phyloP scores from a whole-genome alignment of 2,329 filamentous ascomycete species.

The Exserohilum turcica region DNA sequence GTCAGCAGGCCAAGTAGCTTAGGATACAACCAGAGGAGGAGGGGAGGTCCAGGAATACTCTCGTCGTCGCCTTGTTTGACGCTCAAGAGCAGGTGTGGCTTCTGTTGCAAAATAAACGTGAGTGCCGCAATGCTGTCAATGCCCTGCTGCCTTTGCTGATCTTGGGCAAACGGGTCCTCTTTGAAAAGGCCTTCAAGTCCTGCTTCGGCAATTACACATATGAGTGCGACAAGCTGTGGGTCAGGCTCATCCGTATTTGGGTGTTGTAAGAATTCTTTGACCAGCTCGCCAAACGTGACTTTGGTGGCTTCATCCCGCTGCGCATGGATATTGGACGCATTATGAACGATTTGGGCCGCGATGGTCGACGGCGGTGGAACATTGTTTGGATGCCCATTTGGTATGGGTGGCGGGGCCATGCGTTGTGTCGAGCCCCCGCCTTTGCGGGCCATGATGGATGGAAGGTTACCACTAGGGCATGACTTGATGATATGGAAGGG shows the following conservation, averaged over 20 bases:
- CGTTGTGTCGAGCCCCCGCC: constrained; percentile 41
- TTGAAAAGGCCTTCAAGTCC: constrained; percentile 72
- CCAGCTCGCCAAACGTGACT: constrained; percentile 75
- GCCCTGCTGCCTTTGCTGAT: constrained; percentile 63
- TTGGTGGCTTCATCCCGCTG: constrained; percentile 68
- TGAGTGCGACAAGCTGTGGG: constrained; percentile 78
- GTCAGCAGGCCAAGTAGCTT: constrained; percentile 57
- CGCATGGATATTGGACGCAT: constrained; percentile 69
- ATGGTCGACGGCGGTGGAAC: constrained; percentile 72
- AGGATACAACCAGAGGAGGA: constrained; percentile 61
- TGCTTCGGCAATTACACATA: constrained; percentile 81
- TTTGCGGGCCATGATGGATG: constrained; percentile 50
- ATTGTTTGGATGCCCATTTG: constrained; percentile 28
- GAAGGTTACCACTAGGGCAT: constrained; percentile 33
- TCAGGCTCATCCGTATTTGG: constrained; percentile 64
- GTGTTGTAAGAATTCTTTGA: constrained; percentile 64
- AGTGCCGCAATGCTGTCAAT: constrained; percentile 79
- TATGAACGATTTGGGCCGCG: constrained; percentile 84
- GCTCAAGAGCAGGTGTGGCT: constrained; percentile 67
- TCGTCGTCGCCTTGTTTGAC: constrained; percentile 40
- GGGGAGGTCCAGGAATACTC: constrained; percentile 46
- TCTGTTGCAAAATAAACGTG: constrained; percentile 73
- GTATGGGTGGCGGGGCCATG: constrained; percentile 25
- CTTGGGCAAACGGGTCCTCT: constrained; percentile 70
- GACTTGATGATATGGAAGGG: constrained; percentile 7